Percentiles rank a stretch among this genome's conserved stretches.
phyloP scores from a whole-genome alignment of 1,139 yeast species.

The Yamadazyma aaseri region DNA sequence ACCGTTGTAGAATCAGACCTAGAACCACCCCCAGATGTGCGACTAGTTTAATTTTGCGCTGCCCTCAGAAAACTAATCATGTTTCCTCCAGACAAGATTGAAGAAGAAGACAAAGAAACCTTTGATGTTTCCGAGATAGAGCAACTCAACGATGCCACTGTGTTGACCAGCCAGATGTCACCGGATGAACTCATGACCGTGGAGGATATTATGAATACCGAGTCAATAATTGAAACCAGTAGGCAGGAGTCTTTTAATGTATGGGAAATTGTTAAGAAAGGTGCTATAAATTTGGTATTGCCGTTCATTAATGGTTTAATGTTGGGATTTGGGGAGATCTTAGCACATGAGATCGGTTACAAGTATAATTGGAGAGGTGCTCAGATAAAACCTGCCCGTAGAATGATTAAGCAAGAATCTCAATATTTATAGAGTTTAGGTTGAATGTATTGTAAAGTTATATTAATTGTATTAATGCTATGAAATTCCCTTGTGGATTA shows the following conservation, averaged over 20 bases:
- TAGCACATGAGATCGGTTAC: slow-evolving; percentile 92
- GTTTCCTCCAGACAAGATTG: not conserved
- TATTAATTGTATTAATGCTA: too few relatives aligned
- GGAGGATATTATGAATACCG: slow-evolving; percentile 24
- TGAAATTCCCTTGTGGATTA: too few relatives aligned
- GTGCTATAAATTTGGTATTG: slow-evolving; percentile 72
- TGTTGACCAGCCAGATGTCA: slow-evolving; percentile 17
- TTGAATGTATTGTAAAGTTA: too few relatives aligned
- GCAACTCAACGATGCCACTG: slow-evolving; percentile 16
- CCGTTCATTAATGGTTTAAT: slow-evolving; percentile 94
- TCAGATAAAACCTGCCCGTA: slow-evolving; percentile 47
- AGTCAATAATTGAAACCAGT: slow-evolving; percentile 21
- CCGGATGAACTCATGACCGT: slow-evolving; percentile 15
- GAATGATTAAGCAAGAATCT: slow-evolving; percentile 22
- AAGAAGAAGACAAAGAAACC: not conserved
- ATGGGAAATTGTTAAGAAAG: slow-evolving; percentile 42
- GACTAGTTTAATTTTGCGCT: not conserved
- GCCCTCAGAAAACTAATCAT: too few relatives aligned
- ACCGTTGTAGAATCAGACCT: too few relatives aligned
- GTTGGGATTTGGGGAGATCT: slow-evolving; percentile 94
- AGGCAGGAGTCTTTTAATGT: slow-evolving; percentile 19
- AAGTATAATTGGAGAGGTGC: slow-evolving; percentile 79
- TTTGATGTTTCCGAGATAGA: slow-evolving; percentile 11
- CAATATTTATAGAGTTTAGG: slow-evolving; percentile 6
- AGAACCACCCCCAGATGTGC: too few relatives aligned